Evolutionary conservation across 495 filamentous ascomycete species (phyloP), one percentile per base, ranked within the genome.

Genomic region (Aspergillus incahuasiensis): DNA sequence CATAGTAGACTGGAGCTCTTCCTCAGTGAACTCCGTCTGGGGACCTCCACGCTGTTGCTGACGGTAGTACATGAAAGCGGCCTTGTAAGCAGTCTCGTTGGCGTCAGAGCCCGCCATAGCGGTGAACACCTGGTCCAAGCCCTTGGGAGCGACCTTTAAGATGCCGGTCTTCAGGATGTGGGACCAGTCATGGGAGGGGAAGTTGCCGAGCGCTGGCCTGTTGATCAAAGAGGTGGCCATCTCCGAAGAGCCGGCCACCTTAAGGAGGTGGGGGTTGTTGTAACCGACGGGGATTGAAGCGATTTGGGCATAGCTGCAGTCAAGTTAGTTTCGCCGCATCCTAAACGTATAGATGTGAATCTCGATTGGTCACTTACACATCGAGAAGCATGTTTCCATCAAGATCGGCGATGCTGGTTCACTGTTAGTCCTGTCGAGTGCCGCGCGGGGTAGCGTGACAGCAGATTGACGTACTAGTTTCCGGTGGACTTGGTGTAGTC

Each of bases 11-110:
- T 74, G 64, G 58, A 92, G 77, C 71, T 98, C 94, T 61, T 90
- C 86, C 30, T 84, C 78, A 18, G 89, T 86, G 76, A 97, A 97
- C 59, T 92, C 90, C 25, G 88, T 88, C 44, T 86, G 65, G 54
- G 80, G 69, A 21, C 92, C 92, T 62, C 94, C 94, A 59, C 94
- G 89, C 74, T 96, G 85, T 41, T 86, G 82, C 68, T 91, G 90
- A 20, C 92, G 87, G 58, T 87, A 87, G 83, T 89, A 98, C 86
- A 98, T 98, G 79, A 97, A 97, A 52, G 94, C 94, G 35, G 94
- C 94, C 73, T 98, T 98, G 81, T 92, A 99, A 48, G 95, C 95
- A n/a, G 90, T 91, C 74, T 99, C 95, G 77, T 97, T 97, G 71
- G 94, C 95, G 67, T 98, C 94, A 8, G 91, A 96, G 60, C 94